Evolutionary conservation across 768 basidiomycete genomes (phyloP).

Genomic region (Termitomyces sp.): DNA sequence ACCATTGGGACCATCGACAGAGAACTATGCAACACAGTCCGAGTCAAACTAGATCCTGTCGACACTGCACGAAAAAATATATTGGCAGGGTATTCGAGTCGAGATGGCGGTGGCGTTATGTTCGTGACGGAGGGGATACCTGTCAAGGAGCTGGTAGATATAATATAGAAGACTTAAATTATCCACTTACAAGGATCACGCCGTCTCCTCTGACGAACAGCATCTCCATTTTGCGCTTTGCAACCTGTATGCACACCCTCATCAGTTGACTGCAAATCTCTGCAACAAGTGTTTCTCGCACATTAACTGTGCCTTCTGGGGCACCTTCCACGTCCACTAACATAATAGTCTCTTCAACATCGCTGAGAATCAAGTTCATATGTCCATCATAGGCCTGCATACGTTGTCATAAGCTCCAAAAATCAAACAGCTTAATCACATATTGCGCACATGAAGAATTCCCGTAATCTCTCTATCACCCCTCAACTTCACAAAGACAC

Average conservation of each 20-base stretch:
- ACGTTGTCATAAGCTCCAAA: slow-evolving; percentile 14
- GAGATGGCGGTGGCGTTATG: slow-evolving; percentile 34
- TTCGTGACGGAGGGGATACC: slow-evolving; percentile 82
- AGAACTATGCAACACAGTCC: slow-evolving; percentile 4
- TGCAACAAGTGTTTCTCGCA: slow-evolving; percentile 27
- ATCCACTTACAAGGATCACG: slow-evolving; percentile 80
- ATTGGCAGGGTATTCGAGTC: slow-evolving; percentile 20
- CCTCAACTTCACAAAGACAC: slow-evolving; percentile 95
- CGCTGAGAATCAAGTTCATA: slow-evolving; percentile 98
- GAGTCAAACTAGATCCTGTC: neutral
- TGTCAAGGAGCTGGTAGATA: slow-evolving; percentile 27
- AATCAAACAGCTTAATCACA: slow-evolving; percentile 9
- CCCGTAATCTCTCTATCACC: slow-evolving; percentile 93
- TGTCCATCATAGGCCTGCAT: slow-evolving; percentile 98
- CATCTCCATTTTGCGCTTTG: slow-evolving; percentile 96
- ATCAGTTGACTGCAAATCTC: slow-evolving; percentile 3
- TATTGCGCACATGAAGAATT: slow-evolving; percentile 77
- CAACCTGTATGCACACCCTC: slow-evolving; percentile 51
- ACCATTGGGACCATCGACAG: slow-evolving; percentile 5
- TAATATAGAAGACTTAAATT: neutral
- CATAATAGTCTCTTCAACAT: slow-evolving; percentile 97
- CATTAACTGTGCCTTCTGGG: slow-evolving; percentile 64
- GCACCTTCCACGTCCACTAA: slow-evolving; percentile 86
- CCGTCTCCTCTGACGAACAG: slow-evolving; percentile 97
- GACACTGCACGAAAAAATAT: slow-evolving; percentile 23